phyloP scores from a whole-genome alignment of 163 green algal species.

The Scenedesmus sp. region DNA sequence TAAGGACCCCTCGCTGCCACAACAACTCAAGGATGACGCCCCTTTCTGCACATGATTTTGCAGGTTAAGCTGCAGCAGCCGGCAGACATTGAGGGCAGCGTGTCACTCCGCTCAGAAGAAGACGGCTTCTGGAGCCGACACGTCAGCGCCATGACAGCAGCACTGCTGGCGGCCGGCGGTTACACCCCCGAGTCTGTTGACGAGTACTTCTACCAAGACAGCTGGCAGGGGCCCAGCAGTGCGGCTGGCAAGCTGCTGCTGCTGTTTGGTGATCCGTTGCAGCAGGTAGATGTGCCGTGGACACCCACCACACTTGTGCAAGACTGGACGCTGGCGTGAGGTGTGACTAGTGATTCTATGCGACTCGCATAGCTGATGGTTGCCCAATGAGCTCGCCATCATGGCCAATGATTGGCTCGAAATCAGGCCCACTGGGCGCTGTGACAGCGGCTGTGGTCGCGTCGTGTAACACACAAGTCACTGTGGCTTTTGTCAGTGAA shows the following conservation, averaged over 20 bases:
- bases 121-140: slow-evolving; percentile 61
- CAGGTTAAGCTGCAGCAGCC: slow-evolving; percentile 67
- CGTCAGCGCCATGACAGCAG: slow-evolving; percentile 54
- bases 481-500: no score
- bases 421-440: no score
- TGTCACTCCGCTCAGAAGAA: slow-evolving; percentile 69
- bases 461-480: no score
- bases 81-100: slow-evolving; percentile 64
- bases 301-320: slow-evolving; percentile 62
- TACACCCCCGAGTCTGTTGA: slow-evolving; percentile 1
- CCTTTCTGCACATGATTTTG: no score
- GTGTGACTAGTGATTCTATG: background rate
- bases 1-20: no score
- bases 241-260: slow-evolving; percentile 62
- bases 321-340: slow-evolving; percentile 56
- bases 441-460: no score
- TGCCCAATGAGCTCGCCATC: no score
- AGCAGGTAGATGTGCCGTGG: slow-evolving; percentile 68
- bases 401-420: no score
- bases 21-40: no score
- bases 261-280: slow-evolving; percentile 70
- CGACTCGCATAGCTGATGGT: no score
- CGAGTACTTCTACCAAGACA: slow-evolving; percentile 71
- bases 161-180: slow-evolving; percentile 42
- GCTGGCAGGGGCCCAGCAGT: slow-evolving; percentile 55